A percentile compares a stretch with the other conserved stretches of the same genome.
phyloP scores from a whole-genome alignment of 352 stramenopile genomes.

The Peronosclerospora sorghi region DNA sequence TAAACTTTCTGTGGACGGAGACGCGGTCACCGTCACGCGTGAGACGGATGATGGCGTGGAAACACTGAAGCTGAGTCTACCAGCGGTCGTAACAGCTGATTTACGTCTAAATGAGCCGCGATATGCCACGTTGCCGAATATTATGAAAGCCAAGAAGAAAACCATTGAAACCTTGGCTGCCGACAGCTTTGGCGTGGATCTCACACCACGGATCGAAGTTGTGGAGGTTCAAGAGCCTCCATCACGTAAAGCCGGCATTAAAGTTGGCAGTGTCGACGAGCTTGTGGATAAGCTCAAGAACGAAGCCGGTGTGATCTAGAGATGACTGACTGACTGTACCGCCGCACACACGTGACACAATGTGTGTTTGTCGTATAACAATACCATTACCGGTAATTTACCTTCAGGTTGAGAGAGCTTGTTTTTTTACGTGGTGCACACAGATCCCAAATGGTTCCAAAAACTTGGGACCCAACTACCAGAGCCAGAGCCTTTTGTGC shows the following conservation, averaged over 20 bases:
- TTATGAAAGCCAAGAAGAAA: conserved; percentile 98
- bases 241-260: conserved; percentile 89
- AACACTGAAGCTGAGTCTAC: conserved; percentile 80
- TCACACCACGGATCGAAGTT: conserved; percentile 58
- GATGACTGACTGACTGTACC: too few species aligned
- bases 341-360: too few species aligned
- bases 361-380: too few species aligned
- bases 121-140: conserved; percentile 99
- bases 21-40: conserved; percentile 75
- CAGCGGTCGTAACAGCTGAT: conserved; percentile 96
- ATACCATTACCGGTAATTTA: too few species aligned
- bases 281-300: conserved; percentile 96
- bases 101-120: conserved; percentile 97
- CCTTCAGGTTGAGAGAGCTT: too few species aligned
- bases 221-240: conserved; percentile 89
- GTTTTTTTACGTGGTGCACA: too few species aligned
- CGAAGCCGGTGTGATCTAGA: conserved; percentile 86
- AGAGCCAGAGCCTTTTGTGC: too few species aligned
- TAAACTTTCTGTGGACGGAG: conserved; percentile 67
- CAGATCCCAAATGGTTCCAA: too few species aligned
- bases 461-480: too few species aligned
- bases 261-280: conserved; percentile 90
- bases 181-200: conserved; percentile 63
- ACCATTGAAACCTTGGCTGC: conserved; percentile 74
- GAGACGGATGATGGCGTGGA: conserved; percentile 93